Evolutionary conservation across 768 basidiomycete genomes (phyloP).

Genomic region (Rhodosporidiobolus odoratus): DNA sequence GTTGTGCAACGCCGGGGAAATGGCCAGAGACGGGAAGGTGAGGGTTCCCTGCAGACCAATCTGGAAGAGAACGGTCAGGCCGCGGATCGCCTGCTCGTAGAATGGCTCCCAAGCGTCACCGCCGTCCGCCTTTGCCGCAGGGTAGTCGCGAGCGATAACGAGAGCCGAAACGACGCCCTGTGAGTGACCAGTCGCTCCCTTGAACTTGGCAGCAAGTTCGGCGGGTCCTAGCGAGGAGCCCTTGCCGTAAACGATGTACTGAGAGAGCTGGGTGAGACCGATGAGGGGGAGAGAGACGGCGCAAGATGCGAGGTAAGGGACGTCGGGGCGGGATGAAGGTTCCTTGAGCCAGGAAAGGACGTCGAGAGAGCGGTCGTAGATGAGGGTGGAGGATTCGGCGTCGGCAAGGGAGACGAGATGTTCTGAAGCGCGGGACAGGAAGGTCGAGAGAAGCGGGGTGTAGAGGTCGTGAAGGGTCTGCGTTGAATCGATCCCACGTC

Average conservation of each 20-base stretch:
- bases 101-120: conserved; percentile 56
- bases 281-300: conserved; percentile 94
- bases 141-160: conserved; percentile 70
- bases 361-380: conserved; percentile 76
- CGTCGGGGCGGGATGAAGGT: conserved; percentile 62
- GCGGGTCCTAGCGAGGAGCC: conserved; percentile 45
- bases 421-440: conserved; percentile 64
- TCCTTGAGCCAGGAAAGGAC: conserved; percentile 78
- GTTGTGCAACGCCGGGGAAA: conserved; percentile 80
- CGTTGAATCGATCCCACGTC: no score
- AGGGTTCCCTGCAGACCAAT: conserved; percentile 88
- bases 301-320: conserved; percentile 82
- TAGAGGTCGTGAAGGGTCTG: conserved; percentile 87
- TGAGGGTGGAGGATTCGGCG: conserved; percentile 48
- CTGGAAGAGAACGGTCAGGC: conserved; percentile 86
- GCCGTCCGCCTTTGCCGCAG: conserved; percentile 47
- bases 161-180: conserved; percentile 96
- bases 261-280: conserved; percentile 88
- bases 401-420: conserved; percentile 54
- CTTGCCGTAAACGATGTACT: conserved; percentile 75
- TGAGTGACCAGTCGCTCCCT: conserved; percentile 92
- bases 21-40: conserved; percentile 82
- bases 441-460: conserved; percentile 68
- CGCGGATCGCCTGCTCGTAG: conserved; percentile 69
- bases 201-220: conserved; percentile 66